Conservation (phyloP, 306 rosid genomes). For the Dalbergia oliveri region DNA sequence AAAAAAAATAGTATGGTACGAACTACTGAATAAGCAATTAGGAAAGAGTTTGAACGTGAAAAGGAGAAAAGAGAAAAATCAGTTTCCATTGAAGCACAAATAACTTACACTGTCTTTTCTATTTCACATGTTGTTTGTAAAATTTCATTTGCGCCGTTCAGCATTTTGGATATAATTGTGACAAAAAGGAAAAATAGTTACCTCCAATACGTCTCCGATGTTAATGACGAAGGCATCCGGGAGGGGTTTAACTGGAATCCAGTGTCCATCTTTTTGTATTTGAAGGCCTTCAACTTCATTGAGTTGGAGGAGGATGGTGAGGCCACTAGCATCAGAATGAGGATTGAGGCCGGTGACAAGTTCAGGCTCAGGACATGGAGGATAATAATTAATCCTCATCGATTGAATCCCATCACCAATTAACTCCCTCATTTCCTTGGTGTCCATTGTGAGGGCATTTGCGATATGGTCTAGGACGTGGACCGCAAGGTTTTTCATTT, state of each 20-base stretch:
- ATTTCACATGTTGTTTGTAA: too few species aligned
- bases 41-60: too few species aligned
- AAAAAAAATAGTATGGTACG: too few species aligned
- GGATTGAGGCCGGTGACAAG: constrained; percentile 38
- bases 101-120: too few species aligned
- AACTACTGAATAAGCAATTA: too few species aligned
- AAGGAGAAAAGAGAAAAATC: too few species aligned
- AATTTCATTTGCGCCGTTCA: too few species aligned
- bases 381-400: constrained; percentile 43
- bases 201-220: constrained; percentile 52
- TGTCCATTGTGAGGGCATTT: constrained; percentile 33
- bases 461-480: constrained; percentile 33
- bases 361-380: constrained; percentile 46
- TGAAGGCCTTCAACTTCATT: constrained; percentile 51
- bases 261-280: constrained; percentile 46
- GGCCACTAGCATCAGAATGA: constrained; percentile 44
- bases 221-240: constrained; percentile 50
- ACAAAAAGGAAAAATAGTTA: neutral
- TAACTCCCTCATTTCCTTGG: constrained; percentile 14
- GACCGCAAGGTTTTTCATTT: constrained; percentile 31
- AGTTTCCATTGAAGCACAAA: too few species aligned
- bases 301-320: constrained; percentile 41
- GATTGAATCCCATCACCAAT: constrained; percentile 34
- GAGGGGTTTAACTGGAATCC: constrained; percentile 51
- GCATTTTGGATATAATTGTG: neutral